Percentiles rank a stretch among this genome's conserved stretches.
Conservation (phyloP, 2,329 filamentous ascomycete genomes). For the Fusarium ramigenum region DNA sequence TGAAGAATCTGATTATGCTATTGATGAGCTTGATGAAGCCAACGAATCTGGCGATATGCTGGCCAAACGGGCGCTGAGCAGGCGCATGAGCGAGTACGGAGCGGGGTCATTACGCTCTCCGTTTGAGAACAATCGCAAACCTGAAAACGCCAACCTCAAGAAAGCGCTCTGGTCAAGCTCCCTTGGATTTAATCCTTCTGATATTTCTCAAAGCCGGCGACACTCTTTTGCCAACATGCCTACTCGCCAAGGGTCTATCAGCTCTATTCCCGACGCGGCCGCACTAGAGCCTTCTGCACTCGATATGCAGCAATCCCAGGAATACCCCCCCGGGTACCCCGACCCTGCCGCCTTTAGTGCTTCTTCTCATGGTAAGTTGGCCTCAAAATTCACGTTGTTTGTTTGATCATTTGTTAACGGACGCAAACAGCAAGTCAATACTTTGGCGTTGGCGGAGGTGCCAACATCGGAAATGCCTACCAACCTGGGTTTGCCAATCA, state of each 20-base stretch:
- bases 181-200: conserved; percentile 70
- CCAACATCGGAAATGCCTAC: conserved; percentile 39
- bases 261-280: conserved; percentile 64
- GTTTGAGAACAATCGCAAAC: conserved; percentile 68
- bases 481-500: conserved; percentile 48
- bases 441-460: conserved; percentile 40
- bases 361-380: conserved; percentile 53
- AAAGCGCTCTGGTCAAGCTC: conserved; percentile 77
- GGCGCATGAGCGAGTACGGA: conserved; percentile 68
- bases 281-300: conserved; percentile 57
- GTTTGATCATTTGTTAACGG: background rate
- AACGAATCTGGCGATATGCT: conserved; percentile 61
- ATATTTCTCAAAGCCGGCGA: conserved; percentile 77
- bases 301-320: conserved; percentile 56
- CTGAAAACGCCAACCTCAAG: conserved; percentile 67
- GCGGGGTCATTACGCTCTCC: conserved; percentile 57
- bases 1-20: conserved; percentile 76
- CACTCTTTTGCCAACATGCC: conserved; percentile 81
- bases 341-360: conserved; percentile 52
- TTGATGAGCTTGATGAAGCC: conserved; percentile 74
- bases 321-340: conserved; percentile 53
- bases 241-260: conserved; percentile 70
- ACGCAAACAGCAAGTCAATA: conserved; percentile 33
- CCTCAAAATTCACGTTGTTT: background rate
- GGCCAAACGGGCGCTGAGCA: conserved; percentile 56